Base-by-base conservation (phyloP, 2,329 filamentous ascomycete genomes). In the Purpureocillium takamizusanense region DNA sequence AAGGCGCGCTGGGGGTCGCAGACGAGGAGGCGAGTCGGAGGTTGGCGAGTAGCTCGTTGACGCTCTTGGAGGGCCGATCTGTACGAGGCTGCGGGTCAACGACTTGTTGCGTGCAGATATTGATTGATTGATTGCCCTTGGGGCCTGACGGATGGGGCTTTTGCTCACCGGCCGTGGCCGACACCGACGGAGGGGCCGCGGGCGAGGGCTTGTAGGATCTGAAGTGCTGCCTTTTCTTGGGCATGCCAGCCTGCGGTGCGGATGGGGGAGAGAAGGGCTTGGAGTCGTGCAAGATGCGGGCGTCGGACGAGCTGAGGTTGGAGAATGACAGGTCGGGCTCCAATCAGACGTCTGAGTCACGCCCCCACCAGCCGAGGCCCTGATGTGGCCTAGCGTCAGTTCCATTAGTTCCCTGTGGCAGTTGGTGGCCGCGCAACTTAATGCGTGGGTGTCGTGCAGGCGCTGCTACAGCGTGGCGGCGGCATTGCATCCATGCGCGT, bases 21-120 rank as follows among this genome's bases (percentile, higher is more conserved):
- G 48, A 50, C 29, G 51, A 47, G 34, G 62, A 63, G 38, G 61
- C 60, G 50, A 67, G 71, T 51, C 77, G 74, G 47, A 78, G 54
- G 44, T 67, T 70, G 43, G 72, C 67, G 50, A 81, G 69, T 43
- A 78, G 61, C 45, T 80, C 70, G 54, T 81, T 81, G 52, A 81
- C 77, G 42, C 68, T 55, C 47, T 48, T 59, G 39, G 51, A 44
- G 36, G 58, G 42, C 46, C 55, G 59, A 38, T 55, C 60, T 62
- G 31, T 7, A 10, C 4, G 7, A 29, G 18, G 29, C n/a, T n/a
- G n/a, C 17, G 31, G 34, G 15, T 14, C 27, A 31, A 35, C 39
- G 31, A 30, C 10, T 25, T 25, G 21, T 10, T 10, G n/a, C n/a
- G n/a, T n/a, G n/a, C n/a, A n/a, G n/a, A n/a, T n/a, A n/a, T n/a